Conservation (phyloP, 352 stramenopile species). For the Phytophthora kernoviae region DNA sequence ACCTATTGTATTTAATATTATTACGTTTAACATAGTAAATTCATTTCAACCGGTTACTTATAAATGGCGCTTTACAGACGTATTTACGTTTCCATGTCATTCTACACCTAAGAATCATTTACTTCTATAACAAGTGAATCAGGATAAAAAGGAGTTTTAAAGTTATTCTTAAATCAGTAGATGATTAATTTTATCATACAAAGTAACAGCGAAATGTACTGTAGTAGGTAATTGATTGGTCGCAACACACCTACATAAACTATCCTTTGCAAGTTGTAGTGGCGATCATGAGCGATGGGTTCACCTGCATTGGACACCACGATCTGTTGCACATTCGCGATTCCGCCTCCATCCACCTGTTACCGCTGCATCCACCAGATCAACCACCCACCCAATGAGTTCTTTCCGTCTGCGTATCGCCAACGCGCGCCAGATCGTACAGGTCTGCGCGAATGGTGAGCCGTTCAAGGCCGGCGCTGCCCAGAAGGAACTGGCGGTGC, state of each 20-base stretch:
- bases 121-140: neutral
- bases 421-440: slow-evolving; percentile 73
- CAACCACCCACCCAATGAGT: slow-evolving; percentile 43
- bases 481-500: slow-evolving; percentile 67
- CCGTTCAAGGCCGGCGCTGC: slow-evolving; percentile 65
- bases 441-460: slow-evolving; percentile 70
- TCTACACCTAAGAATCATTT: too few species aligned
- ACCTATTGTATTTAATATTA: neutral
- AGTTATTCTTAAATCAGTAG: slow-evolving; percentile 5
- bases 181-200: too few species aligned
- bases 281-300: slow-evolving; percentile 9
- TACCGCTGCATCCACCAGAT: neutral
- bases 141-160: neutral
- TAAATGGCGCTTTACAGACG: too few species aligned
- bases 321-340: slow-evolving; percentile 33
- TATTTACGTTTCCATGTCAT: too few species aligned
- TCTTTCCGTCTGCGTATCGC: slow-evolving; percentile 71
- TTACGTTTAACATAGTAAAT: neutral
- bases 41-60: too few species aligned
- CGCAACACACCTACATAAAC: slow-evolving; percentile 1
- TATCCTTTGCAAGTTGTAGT: neutral
- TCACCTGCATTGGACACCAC: slow-evolving; percentile 1
- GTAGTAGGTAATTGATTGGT: slow-evolving; percentile 28
- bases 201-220: slow-evolving; percentile 1
- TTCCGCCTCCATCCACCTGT: slow-evolving; percentile 14